A percentile compares a stretch with the other conserved stretches of the same genome.
These are phyloP conservation scores for Elongisporangium anandrum DNA, from an alignment of 352 stramenopile genomes.

Conservation along the genomic window DNA sequence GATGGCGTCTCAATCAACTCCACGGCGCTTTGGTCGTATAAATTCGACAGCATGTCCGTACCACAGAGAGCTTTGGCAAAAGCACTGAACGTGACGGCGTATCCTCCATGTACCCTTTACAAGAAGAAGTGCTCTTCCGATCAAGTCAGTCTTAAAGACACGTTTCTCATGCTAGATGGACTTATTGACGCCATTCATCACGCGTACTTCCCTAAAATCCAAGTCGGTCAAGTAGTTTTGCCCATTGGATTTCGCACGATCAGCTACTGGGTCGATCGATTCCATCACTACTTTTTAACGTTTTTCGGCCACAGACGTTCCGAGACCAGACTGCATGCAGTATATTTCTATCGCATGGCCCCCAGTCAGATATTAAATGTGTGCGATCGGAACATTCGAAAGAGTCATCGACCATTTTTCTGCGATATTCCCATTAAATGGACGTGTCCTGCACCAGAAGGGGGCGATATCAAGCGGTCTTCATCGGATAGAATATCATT, in stretches of 20 bases:
- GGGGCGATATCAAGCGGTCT: not conserved
- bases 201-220: not conserved
- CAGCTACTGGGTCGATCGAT: constrained; percentile 25
- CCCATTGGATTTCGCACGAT: not conserved
- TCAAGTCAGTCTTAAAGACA: constrained; percentile 11
- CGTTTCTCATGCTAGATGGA: constrained; percentile 28
- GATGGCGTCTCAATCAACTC: constrained; percentile 2
- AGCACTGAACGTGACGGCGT: constrained; percentile 6
- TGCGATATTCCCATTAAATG: constrained; percentile 12
- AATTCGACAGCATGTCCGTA: constrained; percentile 22
- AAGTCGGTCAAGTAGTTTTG: not conserved
- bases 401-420: constrained; percentile 1
- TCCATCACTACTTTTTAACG: constrained; percentile 28
- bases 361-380: not conserved
- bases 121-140: constrained; percentile 6
- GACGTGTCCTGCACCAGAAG: constrained; percentile 9
- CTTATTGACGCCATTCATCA: constrained; percentile 13
- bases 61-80: constrained; percentile 9
- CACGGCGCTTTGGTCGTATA: constrained; percentile 14
- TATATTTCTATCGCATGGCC: not conserved
- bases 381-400: not conserved
- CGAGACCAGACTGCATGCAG: not conserved
- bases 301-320: constrained; percentile 13
- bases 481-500: not conserved
- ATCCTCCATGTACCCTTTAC: constrained; percentile 1